Percentiles rank a stretch among this genome's conserved stretches.
Conservation (phyloP, 805 yeast genomes). For the Lipomyces spencermartinsiae region DNA sequence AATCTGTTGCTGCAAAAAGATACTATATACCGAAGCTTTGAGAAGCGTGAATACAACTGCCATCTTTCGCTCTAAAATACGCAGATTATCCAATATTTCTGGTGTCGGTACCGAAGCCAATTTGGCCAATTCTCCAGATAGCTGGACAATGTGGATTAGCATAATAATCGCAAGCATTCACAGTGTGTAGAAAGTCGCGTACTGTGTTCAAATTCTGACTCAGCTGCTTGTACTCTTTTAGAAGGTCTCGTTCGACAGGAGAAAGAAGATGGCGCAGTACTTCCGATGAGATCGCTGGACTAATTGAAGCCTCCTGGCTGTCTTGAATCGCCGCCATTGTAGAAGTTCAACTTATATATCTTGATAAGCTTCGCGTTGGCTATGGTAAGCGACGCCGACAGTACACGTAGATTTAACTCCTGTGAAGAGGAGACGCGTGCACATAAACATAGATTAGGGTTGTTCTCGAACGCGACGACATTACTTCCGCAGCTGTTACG, state of each 20-base stretch:
- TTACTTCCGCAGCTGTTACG: too few species aligned
- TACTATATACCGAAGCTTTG: conserved; percentile 72
- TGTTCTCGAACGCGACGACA: background rate
- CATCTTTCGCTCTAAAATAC: conserved; percentile 66
- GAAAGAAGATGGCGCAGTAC: conserved; percentile 25
- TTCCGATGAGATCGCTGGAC: conserved; percentile 18
- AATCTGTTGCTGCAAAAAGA: conserved; percentile 56
- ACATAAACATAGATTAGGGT: conserved; percentile 15
- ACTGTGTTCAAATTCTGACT: conserved; percentile 24
- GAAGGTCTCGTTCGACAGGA: conserved; percentile 29
- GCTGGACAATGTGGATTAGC: conserved; percentile 7
- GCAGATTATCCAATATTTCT: conserved; percentile 56
- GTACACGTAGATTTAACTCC: background rate
- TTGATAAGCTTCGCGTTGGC: too few species aligned
- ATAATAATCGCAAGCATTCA: background rate
- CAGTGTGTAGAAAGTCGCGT: background rate
- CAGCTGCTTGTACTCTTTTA: conserved; percentile 28
- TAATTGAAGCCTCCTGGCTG: background rate
- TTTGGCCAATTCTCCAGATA: conserved; percentile 25
- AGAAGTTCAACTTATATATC: background rate
- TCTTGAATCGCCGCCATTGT: conserved; percentile 7
- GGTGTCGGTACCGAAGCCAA: conserved; percentile 37
- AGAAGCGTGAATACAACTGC: conserved; percentile 69
- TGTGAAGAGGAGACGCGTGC: background rate
- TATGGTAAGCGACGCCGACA: background rate